Evolutionary conservation across 441 rosid genomes (phyloP), one percentile per base, ranked within the genome.

Genomic region (Gossypium laxum): DNA sequence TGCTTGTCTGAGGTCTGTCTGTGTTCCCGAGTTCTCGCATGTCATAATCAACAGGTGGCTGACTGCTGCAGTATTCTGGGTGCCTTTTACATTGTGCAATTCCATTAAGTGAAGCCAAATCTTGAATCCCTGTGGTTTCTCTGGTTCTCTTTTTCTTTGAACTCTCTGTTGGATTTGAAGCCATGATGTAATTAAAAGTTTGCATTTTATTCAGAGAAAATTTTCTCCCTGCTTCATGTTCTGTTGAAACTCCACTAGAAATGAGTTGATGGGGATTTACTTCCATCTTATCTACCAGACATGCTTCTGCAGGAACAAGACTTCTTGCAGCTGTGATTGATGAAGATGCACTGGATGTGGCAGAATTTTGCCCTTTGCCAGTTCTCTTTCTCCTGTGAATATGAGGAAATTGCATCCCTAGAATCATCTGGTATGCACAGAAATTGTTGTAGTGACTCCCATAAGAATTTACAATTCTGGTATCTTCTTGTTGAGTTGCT

Each of bases 131-230:
- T 47, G 89, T 79, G 70, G 77, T 81, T 30, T 81, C 84, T 80
- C 75, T 81, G 66, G 91, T 82, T 87, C 81, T 86, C 79, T 83
- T 89, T 76, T 81, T 88, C 55, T 75, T 78, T 21, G 82, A 67
- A 22, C 72, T 75, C 63, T 80, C 83, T 72, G 43, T 72, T 75
- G 77, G 81, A 64, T 60, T 69, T 28, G 75, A 69, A 67, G 66
- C 67, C 41, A 74, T 45, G 66, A 52, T 70, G 61, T 69, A 71
- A 57, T 80, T 76, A 43, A 75, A 58, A 60, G 51, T 48, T 67
- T 84, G 85, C 45, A 70, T 69, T 73, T 73, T 71, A 57, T 62
- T 70, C 78, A 77, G 82, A 68, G 72, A 50, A 58, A 21, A n/a
- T 14, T 11, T 67, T 70, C 72, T 64, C 58, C 77, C 62, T 57